Conservation (phyloP, 805 yeast species). For the Yarrowia yakushimensis region DNA sequence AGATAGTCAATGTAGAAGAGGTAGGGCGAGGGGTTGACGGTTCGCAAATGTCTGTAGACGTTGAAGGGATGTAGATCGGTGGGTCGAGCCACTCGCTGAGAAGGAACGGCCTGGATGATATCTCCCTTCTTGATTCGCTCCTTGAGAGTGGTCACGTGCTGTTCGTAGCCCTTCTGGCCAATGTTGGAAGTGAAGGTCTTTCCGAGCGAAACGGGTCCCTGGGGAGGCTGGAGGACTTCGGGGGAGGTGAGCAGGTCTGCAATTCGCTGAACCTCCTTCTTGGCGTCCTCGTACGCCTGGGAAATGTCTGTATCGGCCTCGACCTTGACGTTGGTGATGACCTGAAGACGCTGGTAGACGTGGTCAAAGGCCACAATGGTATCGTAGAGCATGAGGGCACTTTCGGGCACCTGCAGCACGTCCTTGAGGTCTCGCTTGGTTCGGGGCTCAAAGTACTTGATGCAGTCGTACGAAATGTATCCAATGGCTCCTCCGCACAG, state of each 20-base stretch:
- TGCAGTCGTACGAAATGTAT: conserved; percentile 92
- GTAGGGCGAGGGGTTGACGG: conserved; percentile 97
- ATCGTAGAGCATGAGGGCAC: conserved; percentile 87
- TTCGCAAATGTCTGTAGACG: conserved; percentile 87
- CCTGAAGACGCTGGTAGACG: conserved; percentile 88
- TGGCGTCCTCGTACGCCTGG: conserved; percentile 56
- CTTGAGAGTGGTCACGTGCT: conserved; percentile 70
- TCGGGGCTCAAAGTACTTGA: conserved; percentile 92
- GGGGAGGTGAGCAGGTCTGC: conserved; percentile 44
- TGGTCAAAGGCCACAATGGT: conserved; percentile 88
- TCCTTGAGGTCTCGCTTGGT: conserved; percentile 75
- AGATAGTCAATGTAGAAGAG: conserved; percentile 87
- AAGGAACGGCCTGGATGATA: conserved; percentile 96
- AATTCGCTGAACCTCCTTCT: conserved; percentile 47
- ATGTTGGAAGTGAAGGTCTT: conserved; percentile 70
- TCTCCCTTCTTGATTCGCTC: conserved; percentile 86
- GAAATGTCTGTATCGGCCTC: conserved; percentile 40
- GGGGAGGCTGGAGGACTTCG: conserved; percentile 54
- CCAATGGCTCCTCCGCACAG: conserved; percentile 97
- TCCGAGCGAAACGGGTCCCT: conserved; percentile 61
- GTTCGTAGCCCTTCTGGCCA: conserved; percentile 91
- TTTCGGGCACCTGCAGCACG: conserved; percentile 81
- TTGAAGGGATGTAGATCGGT: conserved; percentile 95
- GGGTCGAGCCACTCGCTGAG: conserved; percentile 93
- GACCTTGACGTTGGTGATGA: conserved; percentile 72